A percentile compares a stretch with the other conserved stretches of the same genome.
Evolutionary conservation across 1,284 basidiomycete species (phyloP).

Genomic region (Apiotrichum akiyoshidainum): DNA sequence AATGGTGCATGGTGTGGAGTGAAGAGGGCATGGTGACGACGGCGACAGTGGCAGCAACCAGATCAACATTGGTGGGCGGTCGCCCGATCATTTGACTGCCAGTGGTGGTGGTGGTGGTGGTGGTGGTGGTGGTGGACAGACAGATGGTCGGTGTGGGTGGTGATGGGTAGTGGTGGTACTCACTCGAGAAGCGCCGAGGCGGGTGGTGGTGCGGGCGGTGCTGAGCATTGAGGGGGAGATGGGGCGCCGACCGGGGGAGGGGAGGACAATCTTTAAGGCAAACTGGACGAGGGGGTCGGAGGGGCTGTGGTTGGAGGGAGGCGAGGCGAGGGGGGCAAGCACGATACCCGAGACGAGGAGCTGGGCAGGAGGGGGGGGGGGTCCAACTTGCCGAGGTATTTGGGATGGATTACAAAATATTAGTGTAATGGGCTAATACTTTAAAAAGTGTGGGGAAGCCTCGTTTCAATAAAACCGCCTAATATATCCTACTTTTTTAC

Average conservation of each 20-base stretch:
- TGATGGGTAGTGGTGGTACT: too few relatives aligned
- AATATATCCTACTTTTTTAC: too few relatives aligned
- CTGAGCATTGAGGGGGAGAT: neutral
- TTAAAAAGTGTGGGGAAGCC: too few relatives aligned
- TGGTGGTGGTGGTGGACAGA: too few relatives aligned
- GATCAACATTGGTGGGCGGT: neutral
- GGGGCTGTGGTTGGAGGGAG: neutral
- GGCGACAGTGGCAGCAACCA: neutral
- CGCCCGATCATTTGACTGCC: neutral
- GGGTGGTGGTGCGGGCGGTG: conserved; percentile 4
- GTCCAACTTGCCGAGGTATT: too few relatives aligned
- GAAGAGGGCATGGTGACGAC: neutral
- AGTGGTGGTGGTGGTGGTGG: too few relatives aligned
- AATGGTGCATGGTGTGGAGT: neutral
- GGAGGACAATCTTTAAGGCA: neutral
- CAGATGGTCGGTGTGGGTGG: too few relatives aligned
- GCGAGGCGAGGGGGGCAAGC: neutral
- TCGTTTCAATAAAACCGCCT: too few relatives aligned
- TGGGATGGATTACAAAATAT: too few relatives aligned
- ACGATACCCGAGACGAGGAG: neutral
- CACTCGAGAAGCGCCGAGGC: conserved; percentile 6
- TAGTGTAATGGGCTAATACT: too few relatives aligned
- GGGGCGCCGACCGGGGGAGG: neutral
- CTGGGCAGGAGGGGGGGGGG: too few relatives aligned
- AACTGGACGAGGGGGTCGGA: neutral